phyloP scores from a whole-genome alignment of 1,284 basidiomycete genomes.

The Heterobasidion parviporum region DNA sequence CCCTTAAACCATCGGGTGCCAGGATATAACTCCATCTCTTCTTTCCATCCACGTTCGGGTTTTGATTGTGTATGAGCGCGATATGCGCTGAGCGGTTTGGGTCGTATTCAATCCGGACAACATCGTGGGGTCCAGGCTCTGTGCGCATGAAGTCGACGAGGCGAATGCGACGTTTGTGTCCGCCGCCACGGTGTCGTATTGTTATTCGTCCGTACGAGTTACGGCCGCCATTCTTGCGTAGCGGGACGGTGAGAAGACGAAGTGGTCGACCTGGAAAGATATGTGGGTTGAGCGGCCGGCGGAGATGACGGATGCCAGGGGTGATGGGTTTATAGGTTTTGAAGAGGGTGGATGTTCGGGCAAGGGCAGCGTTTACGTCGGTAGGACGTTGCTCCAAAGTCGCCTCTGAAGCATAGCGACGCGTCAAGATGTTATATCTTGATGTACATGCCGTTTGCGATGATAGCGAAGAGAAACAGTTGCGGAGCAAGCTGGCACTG shows the following conservation, averaged over 20 bases:
- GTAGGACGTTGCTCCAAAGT: constrained; percentile 15
- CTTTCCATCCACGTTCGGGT: constrained; percentile 34
- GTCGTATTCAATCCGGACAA: constrained; percentile 95
- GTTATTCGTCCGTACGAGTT: constrained; percentile 83
- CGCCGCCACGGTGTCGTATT: constrained; percentile 86
- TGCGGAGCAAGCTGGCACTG: constrained; percentile 7
- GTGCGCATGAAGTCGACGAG: constrained; percentile 81
- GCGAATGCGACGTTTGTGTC: constrained; percentile 83
- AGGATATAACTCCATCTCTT: constrained; percentile 81
- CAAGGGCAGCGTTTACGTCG: constrained; percentile 25
- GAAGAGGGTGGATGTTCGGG: constrained; percentile 50
- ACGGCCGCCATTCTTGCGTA: constrained; percentile 82
- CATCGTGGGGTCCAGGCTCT: constrained; percentile 77
- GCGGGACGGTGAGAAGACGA: constrained; percentile 76
- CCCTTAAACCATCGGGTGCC: constrained; percentile 83
- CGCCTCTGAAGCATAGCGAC: constrained; percentile 22
- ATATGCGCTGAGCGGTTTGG: constrained; percentile 92
- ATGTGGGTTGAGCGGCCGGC: constrained; percentile 74
- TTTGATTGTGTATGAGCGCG: constrained; percentile 69
- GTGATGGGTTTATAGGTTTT: constrained; percentile 90
- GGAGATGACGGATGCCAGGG: constrained; percentile 82
- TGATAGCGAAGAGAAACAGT: constrained; percentile 2
- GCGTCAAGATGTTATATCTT: neutral
- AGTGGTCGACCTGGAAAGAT: constrained; percentile 80
- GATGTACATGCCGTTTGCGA: neutral